These are phyloP conservation scores for Desmodesmus armatus DNA, from an alignment of 139 green algal genomes.

Conservation along the genomic window DNA sequence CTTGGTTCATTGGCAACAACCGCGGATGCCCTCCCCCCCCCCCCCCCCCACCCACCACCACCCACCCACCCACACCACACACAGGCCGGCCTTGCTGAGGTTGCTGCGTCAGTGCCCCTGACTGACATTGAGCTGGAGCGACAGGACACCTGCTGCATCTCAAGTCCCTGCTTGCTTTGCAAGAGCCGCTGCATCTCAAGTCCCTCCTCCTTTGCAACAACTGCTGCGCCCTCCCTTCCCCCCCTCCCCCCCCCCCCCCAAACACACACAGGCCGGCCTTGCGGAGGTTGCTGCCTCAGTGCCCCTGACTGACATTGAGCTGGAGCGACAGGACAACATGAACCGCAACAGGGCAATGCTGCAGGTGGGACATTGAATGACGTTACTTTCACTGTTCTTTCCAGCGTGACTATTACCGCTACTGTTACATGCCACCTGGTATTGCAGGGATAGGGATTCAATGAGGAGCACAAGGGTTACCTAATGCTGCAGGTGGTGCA, in stretches of 20 bases:
- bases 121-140: too few species aligned
- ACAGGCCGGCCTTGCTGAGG: too few species aligned
- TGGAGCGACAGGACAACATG: constrained; percentile 44
- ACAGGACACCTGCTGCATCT: too few species aligned
- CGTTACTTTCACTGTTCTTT: too few species aligned
- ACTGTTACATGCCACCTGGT: background rate
- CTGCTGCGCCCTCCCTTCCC: background rate
- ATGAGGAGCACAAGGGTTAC: background rate
- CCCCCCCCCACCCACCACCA: too few species aligned
- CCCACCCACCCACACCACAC: background rate
- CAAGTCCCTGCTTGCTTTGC: too few species aligned
- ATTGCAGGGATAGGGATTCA: background rate
- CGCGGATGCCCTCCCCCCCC: background rate
- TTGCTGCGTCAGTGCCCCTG: background rate
- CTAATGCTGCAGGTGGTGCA: too few species aligned
- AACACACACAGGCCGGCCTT: background rate
- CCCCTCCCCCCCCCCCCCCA: background rate
- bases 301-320: constrained; percentile 26
- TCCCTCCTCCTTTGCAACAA: too few species aligned
- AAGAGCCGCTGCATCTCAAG: too few species aligned
- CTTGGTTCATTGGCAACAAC: too few species aligned
- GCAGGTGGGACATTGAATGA: too few species aligned
- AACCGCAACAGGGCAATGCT: constrained; percentile 36
- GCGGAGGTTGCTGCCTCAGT: background rate
- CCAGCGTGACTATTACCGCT: constrained; percentile 4